Evolutionary conservation across 2,329 filamentous ascomycete genomes (phyloP), one percentile per base, ranked within the genome.

Genomic region (Pestalotiopsis sp.): DNA sequence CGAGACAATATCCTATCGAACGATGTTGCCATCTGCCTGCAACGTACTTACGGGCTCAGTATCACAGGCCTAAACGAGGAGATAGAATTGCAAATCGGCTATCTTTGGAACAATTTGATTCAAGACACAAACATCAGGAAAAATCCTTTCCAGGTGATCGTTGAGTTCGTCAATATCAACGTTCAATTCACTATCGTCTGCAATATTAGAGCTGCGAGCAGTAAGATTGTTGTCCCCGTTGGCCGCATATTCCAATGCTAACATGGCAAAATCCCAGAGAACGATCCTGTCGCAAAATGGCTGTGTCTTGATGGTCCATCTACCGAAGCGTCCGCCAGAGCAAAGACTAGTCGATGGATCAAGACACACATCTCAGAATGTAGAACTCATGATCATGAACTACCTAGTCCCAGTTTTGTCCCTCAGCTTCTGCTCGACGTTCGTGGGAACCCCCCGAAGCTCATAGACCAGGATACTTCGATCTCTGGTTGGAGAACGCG

Each of bases 371-470:
- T 64, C 22, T n/a, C n/a, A 1, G 20, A n/a, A 1, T 64, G 61
- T 13, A 5, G 9, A 64, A 3, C 30, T 22, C 61, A 64, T 39
- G 3, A 55, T 1, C 61, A 64, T 39, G 7, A n/a, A 10, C 17
- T 64, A 0, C 2, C 61, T 4, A 11, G 40, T 44, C 11, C 61
- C 0, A 7, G n/a, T 1, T 64, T 64, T 1, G 24, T 39, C 38
- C 61, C 61, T 44, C 14, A n/a, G 13, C 61, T 44, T 64, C 40
- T 64, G 38, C 38, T 64, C 9, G 61, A 64, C 20, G 61, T 64
- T 52, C 61, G 61, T 9, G 61, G 61, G 39, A 26, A 64, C 11
- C 1, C 4, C 0, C 61, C 61, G 39, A 44, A 55, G 30, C 61
- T 64, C 14, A 52, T 13, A 3, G 61, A 64, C 0, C 61, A 0